These are phyloP conservation scores for Echeveria elegans DNA, from an alignment of 164 flowering plant species.

Conservation along the genomic window DNA sequence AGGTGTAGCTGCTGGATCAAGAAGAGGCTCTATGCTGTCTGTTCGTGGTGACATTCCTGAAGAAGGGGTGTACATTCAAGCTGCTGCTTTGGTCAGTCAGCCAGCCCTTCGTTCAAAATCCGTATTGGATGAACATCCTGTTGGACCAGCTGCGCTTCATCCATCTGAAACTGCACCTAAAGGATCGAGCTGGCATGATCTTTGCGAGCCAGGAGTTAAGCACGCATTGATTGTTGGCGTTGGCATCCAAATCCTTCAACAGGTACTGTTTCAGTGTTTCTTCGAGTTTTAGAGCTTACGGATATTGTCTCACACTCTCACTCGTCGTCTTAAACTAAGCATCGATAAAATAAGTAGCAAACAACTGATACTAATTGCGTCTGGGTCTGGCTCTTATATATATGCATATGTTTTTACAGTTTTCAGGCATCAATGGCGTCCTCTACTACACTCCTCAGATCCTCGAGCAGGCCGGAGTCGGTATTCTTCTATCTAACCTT, in stretches of 20 bases:
- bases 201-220: slow-evolving; percentile 51
- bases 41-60: slow-evolving; percentile 27
- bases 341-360: neutral
- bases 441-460: slow-evolving; percentile 90
- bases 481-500: slow-evolving; percentile 57
- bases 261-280: slow-evolving; percentile 22
- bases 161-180: slow-evolving; percentile 33
- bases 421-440: slow-evolving; percentile 91
- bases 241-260: slow-evolving; percentile 60
- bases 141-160: slow-evolving; percentile 55
- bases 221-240: slow-evolving; percentile 50
- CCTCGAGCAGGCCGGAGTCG: slow-evolving; percentile 86
- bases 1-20: slow-evolving; percentile 26
- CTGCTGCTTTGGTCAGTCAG: slow-evolving; percentile 53
- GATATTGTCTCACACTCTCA: neutral
- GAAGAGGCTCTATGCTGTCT: slow-evolving; percentile 44
- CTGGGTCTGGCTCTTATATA: neutral
- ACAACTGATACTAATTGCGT: neutral
- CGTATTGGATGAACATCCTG: slow-evolving; percentile 31
- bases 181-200: slow-evolving; percentile 38
- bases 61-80: slow-evolving; percentile 34
- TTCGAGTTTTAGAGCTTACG: neutral
- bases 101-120: slow-evolving; percentile 40
- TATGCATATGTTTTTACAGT: slow-evolving; percentile 35
- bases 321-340: neutral